Percentiles rank a stretch among this genome's conserved stretches.
Conservation (phyloP, 2,329 filamentous ascomycete genomes). For the Aspergillus sp. region DNA sequence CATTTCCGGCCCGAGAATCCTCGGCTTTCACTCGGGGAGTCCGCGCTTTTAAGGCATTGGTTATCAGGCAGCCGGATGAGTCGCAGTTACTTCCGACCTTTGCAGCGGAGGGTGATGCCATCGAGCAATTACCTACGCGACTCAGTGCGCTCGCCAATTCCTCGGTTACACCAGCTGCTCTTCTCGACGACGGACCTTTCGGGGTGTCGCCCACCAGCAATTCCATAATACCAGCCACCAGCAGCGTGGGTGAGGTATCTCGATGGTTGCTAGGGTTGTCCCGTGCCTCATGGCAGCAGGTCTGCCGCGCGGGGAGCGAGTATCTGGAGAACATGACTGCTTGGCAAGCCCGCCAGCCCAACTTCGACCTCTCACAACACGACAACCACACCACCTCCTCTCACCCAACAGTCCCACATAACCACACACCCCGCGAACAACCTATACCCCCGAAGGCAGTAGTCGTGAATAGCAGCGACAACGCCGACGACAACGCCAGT, state of each 20-base stretch:
- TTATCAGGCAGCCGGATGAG: conserved; percentile 31
- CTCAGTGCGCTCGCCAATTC: conserved; percentile 17
- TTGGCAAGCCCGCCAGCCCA: background rate
- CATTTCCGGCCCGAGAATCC: conserved; percentile 23
- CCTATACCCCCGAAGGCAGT: background rate
- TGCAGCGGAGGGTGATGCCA: conserved; percentile 20
- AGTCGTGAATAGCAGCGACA: background rate
- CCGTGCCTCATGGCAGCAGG: conserved; percentile 36
- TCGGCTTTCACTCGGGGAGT: conserved; percentile 32
- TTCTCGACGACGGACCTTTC: conserved; percentile 4
- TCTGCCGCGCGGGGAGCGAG: conserved; percentile 26
- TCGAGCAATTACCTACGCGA: conserved; percentile 8
- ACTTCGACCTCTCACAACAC: background rate
- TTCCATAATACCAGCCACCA: conserved; percentile 9
- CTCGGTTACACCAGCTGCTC: conserved; percentile 14
- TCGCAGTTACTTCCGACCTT: conserved; percentile 28
- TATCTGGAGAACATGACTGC: conserved; percentile 16
- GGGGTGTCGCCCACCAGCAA: conserved; percentile 4
- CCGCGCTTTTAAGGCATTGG: conserved; percentile 34
- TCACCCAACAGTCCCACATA: background rate
- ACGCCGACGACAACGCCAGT: background rate
- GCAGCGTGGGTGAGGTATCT: background rate
- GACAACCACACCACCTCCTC: conserved; percentile 1
- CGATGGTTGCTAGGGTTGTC: conserved; percentile 15
- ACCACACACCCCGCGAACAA: background rate